A percentile compares a stretch with the other conserved stretches of the same genome.
phyloP scores from a whole-genome alignment of 208 protist genomes.

The Naegleria fowleri region DNA sequence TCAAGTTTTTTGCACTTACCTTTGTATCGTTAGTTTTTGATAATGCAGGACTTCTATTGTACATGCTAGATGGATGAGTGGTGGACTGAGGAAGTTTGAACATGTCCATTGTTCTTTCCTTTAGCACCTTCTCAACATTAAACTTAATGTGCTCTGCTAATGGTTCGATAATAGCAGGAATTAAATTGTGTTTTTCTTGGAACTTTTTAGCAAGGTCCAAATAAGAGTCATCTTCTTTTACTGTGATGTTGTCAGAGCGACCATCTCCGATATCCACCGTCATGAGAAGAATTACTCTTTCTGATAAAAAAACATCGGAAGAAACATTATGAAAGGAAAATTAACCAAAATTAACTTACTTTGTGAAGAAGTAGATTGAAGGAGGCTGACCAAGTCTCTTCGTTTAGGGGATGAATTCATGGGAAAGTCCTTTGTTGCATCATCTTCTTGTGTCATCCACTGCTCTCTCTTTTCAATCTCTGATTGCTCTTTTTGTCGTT shows the following conservation, averaged over 20 bases:
- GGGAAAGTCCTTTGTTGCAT: background rate
- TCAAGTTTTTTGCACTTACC: background rate
- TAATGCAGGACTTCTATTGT: background rate
- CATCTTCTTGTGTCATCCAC: background rate
- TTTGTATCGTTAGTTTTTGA: background rate
- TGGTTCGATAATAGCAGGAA: background rate
- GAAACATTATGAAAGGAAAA: background rate
- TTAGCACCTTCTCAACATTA: background rate
- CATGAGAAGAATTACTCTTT: conserved; percentile 20
- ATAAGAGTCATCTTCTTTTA: background rate
- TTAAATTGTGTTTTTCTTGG: conserved; percentile 7
- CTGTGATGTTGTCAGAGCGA: background rate
- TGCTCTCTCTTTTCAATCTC: background rate
- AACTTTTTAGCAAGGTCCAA: background rate
- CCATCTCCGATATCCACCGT: conserved; percentile 27
- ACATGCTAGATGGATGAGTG: background rate
- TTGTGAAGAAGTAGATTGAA: background rate
- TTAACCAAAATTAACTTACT: background rate
- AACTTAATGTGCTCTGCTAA: conserved; percentile 7
- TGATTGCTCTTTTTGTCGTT: background rate
- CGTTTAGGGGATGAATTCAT: background rate
- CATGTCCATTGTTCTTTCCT: background rate
- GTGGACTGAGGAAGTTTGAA: background rate
- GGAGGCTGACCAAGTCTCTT: background rate
- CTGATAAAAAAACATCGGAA: background rate